phyloP scores from a whole-genome alignment of 2,329 filamentous ascomycete genomes.

The Monilinia polystroma region DNA sequence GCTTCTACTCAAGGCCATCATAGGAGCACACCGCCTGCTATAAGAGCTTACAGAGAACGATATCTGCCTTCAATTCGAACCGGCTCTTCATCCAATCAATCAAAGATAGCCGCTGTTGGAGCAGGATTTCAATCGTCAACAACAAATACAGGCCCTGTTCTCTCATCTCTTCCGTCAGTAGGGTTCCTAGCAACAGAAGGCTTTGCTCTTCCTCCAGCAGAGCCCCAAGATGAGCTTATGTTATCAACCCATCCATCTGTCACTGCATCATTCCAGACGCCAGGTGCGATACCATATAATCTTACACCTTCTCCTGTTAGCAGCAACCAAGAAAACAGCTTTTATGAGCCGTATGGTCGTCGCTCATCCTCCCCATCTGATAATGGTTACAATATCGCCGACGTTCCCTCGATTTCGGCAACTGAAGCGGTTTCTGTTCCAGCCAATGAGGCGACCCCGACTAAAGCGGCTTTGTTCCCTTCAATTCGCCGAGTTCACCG shows the following conservation, averaged over 20 bases:
- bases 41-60: slow-evolving; percentile 7
- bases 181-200: neutral
- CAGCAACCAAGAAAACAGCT: neutral
- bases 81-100: neutral
- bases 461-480: neutral
- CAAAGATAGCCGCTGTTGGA: neutral
- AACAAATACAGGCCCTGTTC: neutral
- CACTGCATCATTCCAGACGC: neutral
- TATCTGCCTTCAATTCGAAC: slow-evolving; percentile 7
- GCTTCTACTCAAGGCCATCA: neutral
- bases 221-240: neutral
- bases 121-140: neutral
- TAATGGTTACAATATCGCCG: neutral
- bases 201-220: too few species aligned
- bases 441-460: neutral
- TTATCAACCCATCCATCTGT: neutral
- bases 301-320: slow-evolving; percentile 1
- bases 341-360: neutral
- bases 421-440: neutral
- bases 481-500: neutral
- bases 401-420: neutral
- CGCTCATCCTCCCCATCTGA: neutral
- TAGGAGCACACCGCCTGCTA: neutral
- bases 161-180: neutral
- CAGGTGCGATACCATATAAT: slow-evolving; percentile 14